A percentile compares a stretch with the other conserved stretches of the same genome.
These are phyloP conservation scores for Silene vulgaris DNA, from an alignment of 179 eudicot species.

Conservation along the genomic window DNA sequence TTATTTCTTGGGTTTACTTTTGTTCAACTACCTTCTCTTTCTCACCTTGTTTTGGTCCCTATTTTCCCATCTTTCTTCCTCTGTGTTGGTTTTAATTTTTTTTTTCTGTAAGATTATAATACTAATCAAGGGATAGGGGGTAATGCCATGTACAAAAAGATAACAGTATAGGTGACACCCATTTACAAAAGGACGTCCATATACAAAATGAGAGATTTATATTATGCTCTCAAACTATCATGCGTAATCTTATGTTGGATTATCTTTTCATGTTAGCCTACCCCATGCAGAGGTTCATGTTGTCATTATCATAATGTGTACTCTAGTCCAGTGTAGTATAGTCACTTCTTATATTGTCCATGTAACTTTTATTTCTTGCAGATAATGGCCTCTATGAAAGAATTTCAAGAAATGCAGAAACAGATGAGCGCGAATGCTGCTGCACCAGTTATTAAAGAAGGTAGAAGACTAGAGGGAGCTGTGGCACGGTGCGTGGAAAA, in stretches of 20 bases:
- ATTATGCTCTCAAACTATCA: too few relatives aligned
- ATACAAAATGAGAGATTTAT: too few relatives aligned
- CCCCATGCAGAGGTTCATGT: background rate
- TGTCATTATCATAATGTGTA: background rate
- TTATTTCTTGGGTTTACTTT: background rate
- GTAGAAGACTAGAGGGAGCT: conserved; percentile 70
- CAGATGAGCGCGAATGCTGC: conserved; percentile 48
- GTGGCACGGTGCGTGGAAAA: conserved; percentile 71
- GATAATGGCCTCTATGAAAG: conserved; percentile 55
- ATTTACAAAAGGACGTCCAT: too few relatives aligned
- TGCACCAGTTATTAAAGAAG: conserved; percentile 69
- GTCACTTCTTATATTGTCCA: background rate
- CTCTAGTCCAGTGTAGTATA: background rate
- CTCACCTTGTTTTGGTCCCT: background rate
- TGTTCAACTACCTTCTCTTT: background rate
- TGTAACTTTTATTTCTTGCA: conserved; percentile 28
- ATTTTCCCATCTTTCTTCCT: too few relatives aligned
- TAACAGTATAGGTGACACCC: too few relatives aligned
- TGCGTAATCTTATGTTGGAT: too few relatives aligned
- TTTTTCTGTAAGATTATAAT: too few relatives aligned
- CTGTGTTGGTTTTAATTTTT: too few relatives aligned
- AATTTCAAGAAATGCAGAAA: conserved; percentile 47
- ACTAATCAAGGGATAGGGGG: too few relatives aligned
- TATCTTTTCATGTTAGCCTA: too few relatives aligned
- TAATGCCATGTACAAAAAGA: too few relatives aligned